phyloP scores from a whole-genome alignment of 2,329 filamentous ascomycete genomes.

The Rutstroemia sp. region DNA sequence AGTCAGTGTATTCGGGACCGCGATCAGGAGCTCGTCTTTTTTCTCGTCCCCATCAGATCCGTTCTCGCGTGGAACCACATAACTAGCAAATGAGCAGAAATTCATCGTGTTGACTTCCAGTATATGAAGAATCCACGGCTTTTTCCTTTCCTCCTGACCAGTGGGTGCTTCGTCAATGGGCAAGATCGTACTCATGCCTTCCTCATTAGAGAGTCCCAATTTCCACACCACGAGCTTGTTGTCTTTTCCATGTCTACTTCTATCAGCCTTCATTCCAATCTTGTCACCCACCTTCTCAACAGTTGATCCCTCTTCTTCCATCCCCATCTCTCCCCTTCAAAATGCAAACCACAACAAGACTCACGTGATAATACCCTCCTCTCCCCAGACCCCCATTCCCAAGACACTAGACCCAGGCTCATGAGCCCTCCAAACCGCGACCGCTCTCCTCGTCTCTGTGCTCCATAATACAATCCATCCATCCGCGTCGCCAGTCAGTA shows the following conservation, averaged over 20 bases:
- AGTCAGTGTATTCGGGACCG: conserved; percentile 70
- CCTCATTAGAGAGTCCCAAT: conserved; percentile 53
- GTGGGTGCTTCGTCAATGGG: conserved; percentile 56
- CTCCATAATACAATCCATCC: conserved; percentile 87
- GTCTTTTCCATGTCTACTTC: conserved; percentile 75
- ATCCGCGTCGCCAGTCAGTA: conserved; percentile 82
- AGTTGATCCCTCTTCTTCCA: no score
- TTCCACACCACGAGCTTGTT: conserved; percentile 83
- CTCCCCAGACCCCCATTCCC: conserved; percentile 62
- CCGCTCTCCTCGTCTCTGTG: conserved; percentile 69
- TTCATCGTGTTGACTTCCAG: conserved; percentile 89
- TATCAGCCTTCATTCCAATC: background rate
- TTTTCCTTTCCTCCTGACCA: conserved; percentile 37
- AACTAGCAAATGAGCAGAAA: conserved; percentile 72
- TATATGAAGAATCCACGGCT: conserved; percentile 81
- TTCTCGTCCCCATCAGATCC: no score
- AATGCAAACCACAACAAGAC: conserved; percentile 30
- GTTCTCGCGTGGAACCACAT: background rate
- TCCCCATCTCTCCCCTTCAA: background rate
- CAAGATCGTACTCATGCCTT: conserved; percentile 55
- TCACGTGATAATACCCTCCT: conserved; percentile 76
- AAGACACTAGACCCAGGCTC: conserved; percentile 57
- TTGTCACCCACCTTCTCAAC: background rate
- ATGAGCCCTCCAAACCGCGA: conserved; percentile 83
- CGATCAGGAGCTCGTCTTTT: conserved; percentile 52